Evolutionary conservation across 495 filamentous ascomycete species (phyloP).

Genomic region (Aspergillus ostianus): DNA sequence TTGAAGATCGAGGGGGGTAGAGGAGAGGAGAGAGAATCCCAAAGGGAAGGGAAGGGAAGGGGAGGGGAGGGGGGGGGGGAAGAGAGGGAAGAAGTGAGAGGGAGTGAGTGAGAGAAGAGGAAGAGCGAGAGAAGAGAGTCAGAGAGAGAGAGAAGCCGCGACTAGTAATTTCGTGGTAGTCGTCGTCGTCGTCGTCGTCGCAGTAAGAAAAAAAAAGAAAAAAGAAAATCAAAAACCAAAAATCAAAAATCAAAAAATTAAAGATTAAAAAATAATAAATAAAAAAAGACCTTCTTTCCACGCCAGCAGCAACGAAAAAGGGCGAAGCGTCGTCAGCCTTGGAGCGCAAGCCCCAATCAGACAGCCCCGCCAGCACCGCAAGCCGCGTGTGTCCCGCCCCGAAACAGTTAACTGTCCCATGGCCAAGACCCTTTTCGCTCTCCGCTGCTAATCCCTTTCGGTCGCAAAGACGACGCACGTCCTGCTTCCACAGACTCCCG

Average conservation of each 20-base stretch:
- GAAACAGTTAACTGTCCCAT: conserved; percentile 27
- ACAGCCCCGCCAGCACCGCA: conserved; percentile 32
- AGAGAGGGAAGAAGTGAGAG: conserved; percentile 4
- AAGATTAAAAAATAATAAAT: too few species aligned
- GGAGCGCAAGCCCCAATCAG: conserved; percentile 40
- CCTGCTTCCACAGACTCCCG: not conserved
- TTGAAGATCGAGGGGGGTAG: conserved; percentile 10
- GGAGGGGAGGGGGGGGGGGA: conserved; percentile 11
- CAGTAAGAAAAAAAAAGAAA: not conserved
- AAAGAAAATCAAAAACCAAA: conserved; percentile 4
- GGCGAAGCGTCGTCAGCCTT: conserved; percentile 49
- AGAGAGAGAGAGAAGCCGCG: not conserved
- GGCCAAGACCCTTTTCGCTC: conserved; percentile 28
- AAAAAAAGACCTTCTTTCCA: conserved; percentile 22
- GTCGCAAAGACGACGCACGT: not conserved
- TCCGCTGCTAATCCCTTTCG: conserved; percentile 15
- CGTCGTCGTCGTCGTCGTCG: not conserved
- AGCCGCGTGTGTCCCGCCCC: conserved; percentile 46
- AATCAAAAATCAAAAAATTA: conserved; percentile 13
- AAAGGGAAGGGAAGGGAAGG: conserved; percentile 17
- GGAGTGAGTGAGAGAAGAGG: conserved; percentile 1
- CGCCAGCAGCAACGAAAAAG: conserved; percentile 24
- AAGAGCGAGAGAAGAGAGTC: not conserved
- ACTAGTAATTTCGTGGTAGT: not conserved
- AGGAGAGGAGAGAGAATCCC: conserved; percentile 10